Conservation (phyloP, 2,329 filamentous ascomycete species). For the Curvularia verruculosa region DNA sequence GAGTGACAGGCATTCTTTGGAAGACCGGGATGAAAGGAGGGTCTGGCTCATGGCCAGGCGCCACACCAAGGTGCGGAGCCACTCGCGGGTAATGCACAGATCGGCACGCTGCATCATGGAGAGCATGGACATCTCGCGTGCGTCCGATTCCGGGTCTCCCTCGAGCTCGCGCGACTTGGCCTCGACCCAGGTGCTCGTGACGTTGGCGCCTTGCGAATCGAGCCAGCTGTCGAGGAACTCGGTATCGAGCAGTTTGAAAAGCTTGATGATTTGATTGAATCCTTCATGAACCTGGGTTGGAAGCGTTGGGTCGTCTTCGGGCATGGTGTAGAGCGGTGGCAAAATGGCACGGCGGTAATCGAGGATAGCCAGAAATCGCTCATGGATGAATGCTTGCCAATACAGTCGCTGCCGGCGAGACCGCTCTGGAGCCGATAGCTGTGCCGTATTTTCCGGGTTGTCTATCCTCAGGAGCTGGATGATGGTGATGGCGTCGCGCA, state of each 20-base stretch:
- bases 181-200: constrained; percentile 54
- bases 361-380: constrained; percentile 61
- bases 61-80: constrained; percentile 58
- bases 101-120: constrained; percentile 56
- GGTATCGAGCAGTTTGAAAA: constrained; percentile 53
- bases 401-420: constrained; percentile 58
- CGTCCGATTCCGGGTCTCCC: constrained; percentile 45
- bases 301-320: constrained; percentile 51
- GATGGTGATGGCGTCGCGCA: constrained; percentile 57
- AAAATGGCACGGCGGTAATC: constrained; percentile 55
- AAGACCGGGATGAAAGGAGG: constrained; percentile 50
- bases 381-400: constrained; percentile 64
- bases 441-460: constrained; percentile 44
- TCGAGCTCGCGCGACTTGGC: constrained; percentile 54
- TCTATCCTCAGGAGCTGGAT: constrained; percentile 50
- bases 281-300: constrained; percentile 50
- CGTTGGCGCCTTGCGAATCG: constrained; percentile 41
- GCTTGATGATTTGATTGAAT: constrained; percentile 54
- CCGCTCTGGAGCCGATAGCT: constrained; percentile 46
- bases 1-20: constrained; percentile 50
- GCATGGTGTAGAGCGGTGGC: constrained; percentile 48
- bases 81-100: constrained; percentile 58
- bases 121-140: constrained; percentile 48
- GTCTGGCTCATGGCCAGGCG: constrained; percentile 58
- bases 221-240: constrained; percentile 56